phyloP scores from a whole-genome alignment of 805 yeast genomes.

The Debaryomyces maramus region DNA sequence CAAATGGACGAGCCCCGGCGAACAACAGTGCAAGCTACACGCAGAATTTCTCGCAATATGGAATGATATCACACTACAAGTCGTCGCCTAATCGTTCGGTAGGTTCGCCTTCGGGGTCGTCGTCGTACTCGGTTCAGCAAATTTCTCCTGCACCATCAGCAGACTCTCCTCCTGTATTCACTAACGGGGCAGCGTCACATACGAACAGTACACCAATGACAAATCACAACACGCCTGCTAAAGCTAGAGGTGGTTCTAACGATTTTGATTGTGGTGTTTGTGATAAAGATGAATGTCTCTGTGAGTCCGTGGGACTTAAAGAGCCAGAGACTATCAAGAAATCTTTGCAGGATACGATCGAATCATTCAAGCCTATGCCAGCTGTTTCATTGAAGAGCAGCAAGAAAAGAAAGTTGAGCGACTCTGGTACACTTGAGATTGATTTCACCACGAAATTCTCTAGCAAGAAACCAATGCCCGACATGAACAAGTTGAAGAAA shows the following conservation, averaged over 20 bases:
- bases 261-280: constrained; percentile 65
- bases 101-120: constrained; percentile 28
- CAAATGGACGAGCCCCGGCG: background rate
- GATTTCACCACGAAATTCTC: constrained; percentile 57
- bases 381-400: constrained; percentile 61
- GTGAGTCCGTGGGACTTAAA: constrained; percentile 54
- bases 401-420: constrained; percentile 17
- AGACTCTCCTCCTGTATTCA: constrained; percentile 41
- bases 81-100: constrained; percentile 16
- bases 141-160: constrained; percentile 56
- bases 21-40: background rate
- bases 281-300: constrained; percentile 64
- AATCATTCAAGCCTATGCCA: constrained; percentile 55
- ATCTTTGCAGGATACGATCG: constrained; percentile 33
- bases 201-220: constrained; percentile 13
- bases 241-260: constrained; percentile 9
- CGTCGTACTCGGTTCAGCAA: constrained; percentile 42
- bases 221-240: constrained; percentile 14
- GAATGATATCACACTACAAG: constrained; percentile 3
- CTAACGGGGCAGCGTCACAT: constrained; percentile 4
- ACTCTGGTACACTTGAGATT: constrained; percentile 33
- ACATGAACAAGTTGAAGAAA: constrained; percentile 30
- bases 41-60: constrained; percentile 1
- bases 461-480: constrained; percentile 36
- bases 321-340: constrained; percentile 13